phyloP scores from a whole-genome alignment of 2,329 filamentous ascomycete genomes.

The Neocatenulostroma microsporum region DNA sequence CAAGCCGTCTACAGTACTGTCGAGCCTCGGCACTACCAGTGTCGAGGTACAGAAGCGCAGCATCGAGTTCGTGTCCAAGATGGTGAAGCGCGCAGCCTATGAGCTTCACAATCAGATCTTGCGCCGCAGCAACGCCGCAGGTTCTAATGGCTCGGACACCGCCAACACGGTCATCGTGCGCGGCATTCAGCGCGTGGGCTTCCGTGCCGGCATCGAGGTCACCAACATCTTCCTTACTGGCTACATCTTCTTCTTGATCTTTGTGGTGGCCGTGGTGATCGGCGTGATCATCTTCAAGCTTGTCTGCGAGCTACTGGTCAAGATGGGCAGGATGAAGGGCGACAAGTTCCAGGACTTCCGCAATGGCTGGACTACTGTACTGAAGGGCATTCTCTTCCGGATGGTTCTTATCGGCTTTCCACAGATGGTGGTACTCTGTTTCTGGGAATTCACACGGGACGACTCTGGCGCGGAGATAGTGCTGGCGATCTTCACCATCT shows the following conservation, averaged over 20 bases:
- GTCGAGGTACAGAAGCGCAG: constrained; percentile 72
- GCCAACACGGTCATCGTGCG: constrained; percentile 50
- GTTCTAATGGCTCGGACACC: constrained; percentile 24
- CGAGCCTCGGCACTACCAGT: constrained; percentile 64
- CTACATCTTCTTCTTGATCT: constrained; percentile 78
- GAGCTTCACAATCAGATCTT: constrained; percentile 38
- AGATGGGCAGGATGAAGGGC: constrained; percentile 66
- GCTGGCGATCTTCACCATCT: constrained; percentile 78
- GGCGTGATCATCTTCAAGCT: constrained; percentile 73
- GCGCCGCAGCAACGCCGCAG: constrained; percentile 20
- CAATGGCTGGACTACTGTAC: constrained; percentile 83
- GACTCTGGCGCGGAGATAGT: constrained; percentile 84
- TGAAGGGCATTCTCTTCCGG: constrained; percentile 91
- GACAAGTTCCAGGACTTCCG: constrained; percentile 91
- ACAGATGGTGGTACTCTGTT: constrained; percentile 78
- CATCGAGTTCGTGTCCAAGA: constrained; percentile 36
- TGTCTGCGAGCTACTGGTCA: constrained; percentile 66
- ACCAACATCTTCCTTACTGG: constrained; percentile 94
- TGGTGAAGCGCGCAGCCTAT: constrained; percentile 49
- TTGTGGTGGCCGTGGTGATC: constrained; percentile 66
- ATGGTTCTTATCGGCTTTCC: constrained; percentile 84
- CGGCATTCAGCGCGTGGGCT: constrained; percentile 84
- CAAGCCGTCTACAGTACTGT: constrained; percentile 69
- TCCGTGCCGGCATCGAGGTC: constrained; percentile 72
- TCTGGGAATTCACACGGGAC: constrained; percentile 84